Conservation (phyloP, 2,329 filamentous ascomycete species). For the Aspergillus udagawae region DNA sequence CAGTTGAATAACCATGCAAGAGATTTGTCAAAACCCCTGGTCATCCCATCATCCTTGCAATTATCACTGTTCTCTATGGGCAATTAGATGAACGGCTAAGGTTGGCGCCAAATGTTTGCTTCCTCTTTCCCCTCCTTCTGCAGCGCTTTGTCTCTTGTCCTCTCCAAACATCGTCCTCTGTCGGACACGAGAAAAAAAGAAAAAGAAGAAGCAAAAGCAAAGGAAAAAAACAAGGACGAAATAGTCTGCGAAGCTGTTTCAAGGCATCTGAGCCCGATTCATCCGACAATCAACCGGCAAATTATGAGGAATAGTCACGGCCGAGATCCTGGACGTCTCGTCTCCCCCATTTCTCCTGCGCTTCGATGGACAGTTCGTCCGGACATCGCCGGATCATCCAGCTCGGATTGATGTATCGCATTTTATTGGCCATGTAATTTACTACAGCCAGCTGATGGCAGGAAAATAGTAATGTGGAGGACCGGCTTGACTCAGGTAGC, state of each 20-base stretch:
- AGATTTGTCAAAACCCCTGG: too few species aligned
- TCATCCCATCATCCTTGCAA: too few species aligned
- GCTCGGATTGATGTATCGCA: not conserved
- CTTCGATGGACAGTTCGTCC: conserved; percentile 7
- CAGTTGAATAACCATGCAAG: too few species aligned
- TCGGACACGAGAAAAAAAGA: not conserved
- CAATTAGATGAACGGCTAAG: too few species aligned
- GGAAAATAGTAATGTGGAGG: not conserved
- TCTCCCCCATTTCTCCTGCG: not conserved
- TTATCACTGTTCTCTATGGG: too few species aligned
- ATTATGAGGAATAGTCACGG: not conserved
- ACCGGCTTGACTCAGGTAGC: not conserved
- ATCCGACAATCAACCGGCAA: not conserved
- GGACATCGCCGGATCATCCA: not conserved
- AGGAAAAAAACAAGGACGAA: not conserved
- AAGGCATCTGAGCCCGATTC: not conserved
- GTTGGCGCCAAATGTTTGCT: not conserved
- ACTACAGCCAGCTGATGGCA: not conserved
- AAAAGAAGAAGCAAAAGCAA: not conserved
- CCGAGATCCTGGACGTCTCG: not conserved
- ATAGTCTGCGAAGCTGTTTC: not conserved
- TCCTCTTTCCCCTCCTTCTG: not conserved
- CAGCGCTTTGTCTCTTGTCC: not conserved
- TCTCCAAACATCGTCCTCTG: too few species aligned
- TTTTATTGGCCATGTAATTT: not conserved